Percentiles rank a stretch among this genome's conserved stretches.
These are phyloP conservation scores for Crucibulum parvulum DNA, from an alignment of 1,284 basidiomycete species.

Conservation along the genomic window DNA sequence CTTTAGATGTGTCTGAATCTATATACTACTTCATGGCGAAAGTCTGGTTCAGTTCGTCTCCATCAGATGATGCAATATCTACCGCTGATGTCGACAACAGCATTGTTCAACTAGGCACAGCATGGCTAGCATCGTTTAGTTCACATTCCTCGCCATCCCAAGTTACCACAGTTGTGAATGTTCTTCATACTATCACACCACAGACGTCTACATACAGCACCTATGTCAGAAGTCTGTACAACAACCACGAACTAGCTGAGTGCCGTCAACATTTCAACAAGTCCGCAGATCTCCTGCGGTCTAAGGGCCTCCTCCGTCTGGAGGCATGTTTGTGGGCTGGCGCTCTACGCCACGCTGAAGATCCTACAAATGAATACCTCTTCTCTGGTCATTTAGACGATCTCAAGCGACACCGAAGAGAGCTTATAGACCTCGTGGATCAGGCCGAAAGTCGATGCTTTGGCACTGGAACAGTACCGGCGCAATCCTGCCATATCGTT, in stretches of 20 bases:
- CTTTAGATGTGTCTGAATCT: too few species aligned
- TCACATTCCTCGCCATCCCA: background rate
- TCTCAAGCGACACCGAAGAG: conserved; percentile 38
- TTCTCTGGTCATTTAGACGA: conserved; percentile 17
- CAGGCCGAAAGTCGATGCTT: conserved; percentile 55
- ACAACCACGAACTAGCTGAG: conserved; percentile 17
- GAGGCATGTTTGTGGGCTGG: conserved; percentile 63
- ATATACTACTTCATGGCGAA: too few species aligned
- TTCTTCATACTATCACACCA: conserved; percentile 11
- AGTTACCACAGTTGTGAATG: background rate
- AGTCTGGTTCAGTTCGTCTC: too few species aligned
- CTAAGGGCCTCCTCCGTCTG: conserved; percentile 40
- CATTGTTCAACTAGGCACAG: too few species aligned
- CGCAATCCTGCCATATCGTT: background rate
- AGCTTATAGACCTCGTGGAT: conserved; percentile 54
- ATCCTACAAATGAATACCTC: conserved; percentile 23
- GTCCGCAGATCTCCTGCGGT: conserved; percentile 42
- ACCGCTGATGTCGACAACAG: too few species aligned
- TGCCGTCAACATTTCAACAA: conserved; percentile 26
- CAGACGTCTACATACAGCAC: conserved; percentile 8
- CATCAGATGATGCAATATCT: too few species aligned
- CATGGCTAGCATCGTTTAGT: too few species aligned
- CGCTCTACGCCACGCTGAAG: conserved; percentile 54
- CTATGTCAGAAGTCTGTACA: conserved; percentile 6
- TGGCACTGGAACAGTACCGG: conserved; percentile 14